Base-by-base conservation (phyloP, 2,329 filamentous ascomycete species). In the Gnomoniopsis sp. region DNA sequence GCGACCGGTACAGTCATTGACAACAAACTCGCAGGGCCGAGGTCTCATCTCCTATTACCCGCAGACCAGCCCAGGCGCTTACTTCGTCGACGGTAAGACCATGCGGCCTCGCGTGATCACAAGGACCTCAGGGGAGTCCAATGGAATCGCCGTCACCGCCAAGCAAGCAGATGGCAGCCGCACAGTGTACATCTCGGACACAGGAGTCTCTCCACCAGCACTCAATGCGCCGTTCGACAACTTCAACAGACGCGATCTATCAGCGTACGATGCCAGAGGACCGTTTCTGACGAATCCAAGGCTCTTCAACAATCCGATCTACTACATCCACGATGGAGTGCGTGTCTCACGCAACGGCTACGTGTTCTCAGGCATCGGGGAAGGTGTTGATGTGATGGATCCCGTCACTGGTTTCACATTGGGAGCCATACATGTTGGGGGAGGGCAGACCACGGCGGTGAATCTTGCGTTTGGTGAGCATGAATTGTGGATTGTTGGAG, bases 351-450 rank as follows among this genome's bases (percentile, higher is more conserved):
- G 38, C 11, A 33, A 53, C 3, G 41, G 51, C 12, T 53, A 21
- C 4, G 30, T 53, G 6, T 14, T 53, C 15, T 21, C 17, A 11
- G 51, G 51, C 7, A n/a, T 41, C 3, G 51, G 51, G 4, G 38
- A 53, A 15, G 41, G 51, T 4, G 51, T 53, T 6, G 51, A 53
- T 14, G 7, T 53, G 22, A 53, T 53, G n/a, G 51, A 53, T 33
- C 51, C 51, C 3, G 51, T 14, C 2, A 33, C 23, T 14, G 51
- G 51, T 8, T 8, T 53, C n/a, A 53, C 51, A 1, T 33, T 47
- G 38, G 51, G 51, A 14, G 15, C 38, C 12, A 53, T 53, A 15
- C 19, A 44, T 26, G 41, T 46, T 19, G 51, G 51, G 3, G 51
- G 51, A n/a, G 51, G 51, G 6, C 10, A 46, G 6, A 53, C 41